Evolutionary conservation across 2,329 filamentous ascomycete species (phyloP).

Genomic region (Pseudodiploospora longispora): DNA sequence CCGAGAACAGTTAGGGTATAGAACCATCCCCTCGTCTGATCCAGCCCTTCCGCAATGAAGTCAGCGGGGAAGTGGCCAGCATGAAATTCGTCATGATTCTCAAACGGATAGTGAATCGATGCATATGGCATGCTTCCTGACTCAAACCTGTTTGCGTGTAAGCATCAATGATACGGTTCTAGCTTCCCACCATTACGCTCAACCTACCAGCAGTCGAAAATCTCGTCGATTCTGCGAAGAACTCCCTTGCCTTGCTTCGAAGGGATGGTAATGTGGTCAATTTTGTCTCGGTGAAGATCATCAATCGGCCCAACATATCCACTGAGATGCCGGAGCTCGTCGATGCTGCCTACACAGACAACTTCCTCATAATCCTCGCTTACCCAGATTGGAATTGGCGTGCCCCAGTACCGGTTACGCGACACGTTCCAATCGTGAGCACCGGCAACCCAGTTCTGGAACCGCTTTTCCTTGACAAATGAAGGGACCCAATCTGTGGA

Average conservation of each 20-base stretch:
- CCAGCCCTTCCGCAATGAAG: slow-evolving; percentile 19
- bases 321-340: slow-evolving; percentile 16
- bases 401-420: slow-evolving; percentile 18
- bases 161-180: neutral
- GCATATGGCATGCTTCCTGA: slow-evolving; percentile 20
- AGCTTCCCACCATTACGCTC: neutral
- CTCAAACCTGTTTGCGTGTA: slow-evolving; percentile 12
- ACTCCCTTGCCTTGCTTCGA: slow-evolving; percentile 17
- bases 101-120: slow-evolving; percentile 17
- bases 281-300: slow-evolving; percentile 17
- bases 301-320: slow-evolving; percentile 14
- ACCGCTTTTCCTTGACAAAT: slow-evolving; percentile 18
- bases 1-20: slow-evolving; percentile 19
- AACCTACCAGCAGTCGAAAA: slow-evolving; percentile 20
- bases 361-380: slow-evolving; percentile 19
- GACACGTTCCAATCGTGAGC: slow-evolving; percentile 18
- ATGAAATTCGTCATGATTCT: slow-evolving; percentile 15
- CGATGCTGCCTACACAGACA: slow-evolving; percentile 16
- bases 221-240: slow-evolving; percentile 17
- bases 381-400: slow-evolving; percentile 18
- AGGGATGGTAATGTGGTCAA: slow-evolving; percentile 19
- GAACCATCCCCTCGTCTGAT: slow-evolving; percentile 22
- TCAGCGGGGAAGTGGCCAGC: slow-evolving; percentile 17
- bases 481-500: slow-evolving; percentile 17
- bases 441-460: slow-evolving; percentile 18